Conservation (phyloP, 2,329 filamentous ascomycete species). For the Escovopsis sp. region DNA sequence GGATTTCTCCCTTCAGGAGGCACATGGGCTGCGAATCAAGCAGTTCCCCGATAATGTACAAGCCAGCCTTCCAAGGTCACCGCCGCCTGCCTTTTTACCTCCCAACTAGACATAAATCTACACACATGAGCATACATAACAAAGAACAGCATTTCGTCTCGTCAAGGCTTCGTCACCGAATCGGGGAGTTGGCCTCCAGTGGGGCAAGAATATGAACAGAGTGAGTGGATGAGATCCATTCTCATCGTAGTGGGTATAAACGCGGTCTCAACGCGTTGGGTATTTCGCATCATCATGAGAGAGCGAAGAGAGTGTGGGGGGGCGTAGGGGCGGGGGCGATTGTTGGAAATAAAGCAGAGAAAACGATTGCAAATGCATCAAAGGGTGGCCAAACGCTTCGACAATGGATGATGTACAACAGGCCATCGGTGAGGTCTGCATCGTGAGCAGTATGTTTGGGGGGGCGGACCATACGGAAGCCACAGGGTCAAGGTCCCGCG, state of each 20-base stretch:
- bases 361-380: too few species aligned
- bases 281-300: constrained; percentile 5
- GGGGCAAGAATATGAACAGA: constrained; percentile 8
- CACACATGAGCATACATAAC: not conserved
- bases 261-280: constrained; percentile 5
- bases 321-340: constrained; percentile 7
- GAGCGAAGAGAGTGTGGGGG: constrained; percentile 6
- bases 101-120: too few species aligned
- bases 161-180: constrained; percentile 8
- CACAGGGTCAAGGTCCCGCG: not conserved
- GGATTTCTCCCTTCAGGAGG: too few species aligned
- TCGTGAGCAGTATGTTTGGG: not conserved
- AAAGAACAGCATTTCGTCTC: constrained; percentile 4
- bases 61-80: too few species aligned
- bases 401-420: constrained; percentile 8
- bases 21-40: too few species aligned
- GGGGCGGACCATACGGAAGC: not conserved
- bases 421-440: not conserved
- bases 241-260: constrained; percentile 14
- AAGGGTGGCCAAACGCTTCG: too few species aligned
- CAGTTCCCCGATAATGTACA: too few species aligned
- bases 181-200: constrained; percentile 3
- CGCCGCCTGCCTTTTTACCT: too few species aligned
- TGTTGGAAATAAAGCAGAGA: constrained; percentile 3
- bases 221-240: constrained; percentile 5